A percentile compares a stretch with the other conserved stretches of the same genome.
These are phyloP conservation scores for Isoetes engelmannii DNA, from an alignment of 83 land plant species.

Conservation along the genomic window DNA sequence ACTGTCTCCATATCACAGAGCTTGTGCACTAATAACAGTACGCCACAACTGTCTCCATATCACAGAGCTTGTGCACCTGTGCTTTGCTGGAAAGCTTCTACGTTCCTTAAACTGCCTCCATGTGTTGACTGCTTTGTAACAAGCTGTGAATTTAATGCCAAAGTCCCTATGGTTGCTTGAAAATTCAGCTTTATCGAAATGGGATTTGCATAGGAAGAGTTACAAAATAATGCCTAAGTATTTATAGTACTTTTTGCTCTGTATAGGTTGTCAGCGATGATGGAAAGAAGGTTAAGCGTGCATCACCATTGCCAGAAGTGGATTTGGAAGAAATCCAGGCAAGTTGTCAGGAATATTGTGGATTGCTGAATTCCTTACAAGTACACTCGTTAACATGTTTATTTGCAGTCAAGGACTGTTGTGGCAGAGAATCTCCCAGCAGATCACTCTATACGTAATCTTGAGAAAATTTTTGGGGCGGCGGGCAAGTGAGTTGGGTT, in stretches of 20 bases:
- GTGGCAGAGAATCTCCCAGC: constrained; percentile 76
- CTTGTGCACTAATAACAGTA: too few species aligned
- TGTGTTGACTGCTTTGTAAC: too few species aligned
- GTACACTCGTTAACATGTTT: constrained; percentile 1
- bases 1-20: too few species aligned
- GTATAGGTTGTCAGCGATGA: constrained; percentile 70
- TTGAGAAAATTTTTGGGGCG: constrained; percentile 53
- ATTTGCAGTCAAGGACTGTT: constrained; percentile 60
- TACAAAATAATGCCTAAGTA: not conserved
- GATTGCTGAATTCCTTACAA: not conserved
- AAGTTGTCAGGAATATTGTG: not conserved
- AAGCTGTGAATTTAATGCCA: constrained; percentile 3
- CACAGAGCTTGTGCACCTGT: too few species aligned
- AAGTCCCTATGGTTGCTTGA: not conserved
- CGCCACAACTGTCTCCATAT: too few species aligned
- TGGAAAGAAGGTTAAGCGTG: constrained; percentile 69
- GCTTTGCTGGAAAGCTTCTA: too few species aligned
- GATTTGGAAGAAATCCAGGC: constrained; percentile 89
- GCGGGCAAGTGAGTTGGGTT: constrained; percentile 55
- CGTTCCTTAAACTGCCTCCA: too few species aligned
- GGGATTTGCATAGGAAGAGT: not conserved
- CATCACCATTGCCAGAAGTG: constrained; percentile 50
- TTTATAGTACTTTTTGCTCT: not conserved
- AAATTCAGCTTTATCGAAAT: not conserved
- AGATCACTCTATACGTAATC: constrained; percentile 54